phyloP scores from a whole-genome alignment of 306 rosid genomes.

The Trichosanthes cucumerina region DNA sequence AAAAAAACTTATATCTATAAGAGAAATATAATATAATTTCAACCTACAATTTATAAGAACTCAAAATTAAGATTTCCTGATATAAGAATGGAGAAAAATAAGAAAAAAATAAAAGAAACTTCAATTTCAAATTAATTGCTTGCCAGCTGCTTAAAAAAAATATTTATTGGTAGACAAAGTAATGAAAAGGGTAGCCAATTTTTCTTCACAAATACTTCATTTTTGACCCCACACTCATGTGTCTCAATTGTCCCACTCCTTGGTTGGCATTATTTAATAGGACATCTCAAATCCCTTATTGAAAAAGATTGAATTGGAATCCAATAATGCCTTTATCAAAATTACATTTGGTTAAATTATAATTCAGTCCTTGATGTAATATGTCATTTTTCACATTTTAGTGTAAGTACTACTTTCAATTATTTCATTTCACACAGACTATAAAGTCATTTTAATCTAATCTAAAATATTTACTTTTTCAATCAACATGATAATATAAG shows the following conservation, averaged over 20 bases:
- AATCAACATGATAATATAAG: no score
- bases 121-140: not conserved
- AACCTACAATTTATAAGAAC: no score
- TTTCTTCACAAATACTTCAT: not conserved
- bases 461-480: no score
- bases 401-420: not conserved
- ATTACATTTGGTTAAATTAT: not conserved
- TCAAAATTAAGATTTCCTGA: no score
- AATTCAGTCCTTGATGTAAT: not conserved
- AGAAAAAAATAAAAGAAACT: not conserved
- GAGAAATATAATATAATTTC: no score
- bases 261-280: slow-evolving; percentile 1
- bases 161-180: not conserved
- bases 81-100: no score
- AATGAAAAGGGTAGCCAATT: not conserved
- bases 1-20: no score
- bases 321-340: not conserved
- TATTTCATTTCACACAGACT: not conserved
- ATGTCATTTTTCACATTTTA: not conserved
- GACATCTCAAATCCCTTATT: not conserved
- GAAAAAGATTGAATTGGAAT: slow-evolving; percentile 7
- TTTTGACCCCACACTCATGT: not conserved
- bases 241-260: not conserved
- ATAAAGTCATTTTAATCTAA: not conserved
- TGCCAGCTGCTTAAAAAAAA: not conserved